Base-by-base conservation (phyloP, 495 filamentous ascomycete genomes). In the Staphylotrichum tortipilum region DNA sequence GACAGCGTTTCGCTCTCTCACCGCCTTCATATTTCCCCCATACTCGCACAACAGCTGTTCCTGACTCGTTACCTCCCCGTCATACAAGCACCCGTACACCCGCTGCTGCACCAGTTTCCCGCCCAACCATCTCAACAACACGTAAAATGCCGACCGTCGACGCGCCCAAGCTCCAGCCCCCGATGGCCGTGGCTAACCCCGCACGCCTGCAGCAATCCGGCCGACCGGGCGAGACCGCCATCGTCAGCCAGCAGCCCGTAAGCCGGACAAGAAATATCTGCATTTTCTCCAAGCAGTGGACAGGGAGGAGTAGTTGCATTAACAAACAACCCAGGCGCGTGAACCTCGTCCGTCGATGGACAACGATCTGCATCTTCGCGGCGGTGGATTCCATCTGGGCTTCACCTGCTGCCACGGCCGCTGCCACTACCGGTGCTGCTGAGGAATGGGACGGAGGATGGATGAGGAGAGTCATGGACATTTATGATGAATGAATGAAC, bases 231-330 rank as follows among this genome's bases (percentile, higher is more conserved):
- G 29, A 38, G 38, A n/a, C 17, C 7, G 42, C 34, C 24, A 17
- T 55, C 19, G 41, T 55, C 22, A 33, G 34, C 1, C n/a, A 40
- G 36, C 52, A 55, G 43, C 52, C 47, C 41, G 52, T 55, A 24
- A 37, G 52, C 15, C 1, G 6, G 22, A 18, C 14, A 36, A 17
- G 23, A 22, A n/a, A 7, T n/a, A 5, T 28, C 2, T 26, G n/a
- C n/a, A 26, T 17, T 26, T 19, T 38, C 17, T 19, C 12, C 24
- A 18, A 24, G 7, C 9, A 2, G 29, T 11, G 30, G 8, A 31
- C 17, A 3, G 12, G 8, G 9, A 7, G n/a, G n/a, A n/a, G n/a
- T n/a, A n/a, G n/a, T n/a, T n/a, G n/a, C n/a, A n/a, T n/a, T n/a
- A n/a, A n/a, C n/a, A n/a, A n/a, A n/a, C 5, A 6, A 3, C 7